Percentiles rank a stretch among this genome's conserved stretches.
Evolutionary conservation across 2,329 filamentous ascomycete genomes (phyloP).

Genomic region (Drechslerella dactyloides): DNA sequence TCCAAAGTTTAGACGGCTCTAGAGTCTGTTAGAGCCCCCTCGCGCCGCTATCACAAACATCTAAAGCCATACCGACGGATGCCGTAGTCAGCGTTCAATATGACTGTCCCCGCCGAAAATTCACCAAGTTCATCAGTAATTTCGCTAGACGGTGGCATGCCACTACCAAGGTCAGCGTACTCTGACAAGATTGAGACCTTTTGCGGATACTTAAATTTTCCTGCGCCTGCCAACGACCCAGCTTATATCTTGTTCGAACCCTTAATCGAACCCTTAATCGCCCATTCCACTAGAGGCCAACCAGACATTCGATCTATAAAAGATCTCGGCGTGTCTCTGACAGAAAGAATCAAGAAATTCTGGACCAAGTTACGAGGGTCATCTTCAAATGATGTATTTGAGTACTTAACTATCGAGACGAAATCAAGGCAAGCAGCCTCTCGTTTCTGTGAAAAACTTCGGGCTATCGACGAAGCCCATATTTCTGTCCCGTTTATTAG

Average conservation of each 20-base stretch:
- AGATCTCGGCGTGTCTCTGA: not conserved
- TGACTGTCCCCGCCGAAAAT: not conserved
- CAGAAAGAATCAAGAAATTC: slow-evolving; percentile 9
- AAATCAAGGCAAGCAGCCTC: not conserved
- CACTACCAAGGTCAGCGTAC: slow-evolving; percentile 20
- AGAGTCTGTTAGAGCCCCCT: too few relatives aligned
- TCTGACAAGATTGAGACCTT: slow-evolving; percentile 31
- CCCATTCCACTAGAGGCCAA: not conserved
- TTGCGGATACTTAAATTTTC: not conserved
- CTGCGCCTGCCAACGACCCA: not conserved
- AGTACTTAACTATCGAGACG: not conserved
- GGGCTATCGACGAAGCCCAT: slow-evolving; percentile 10
- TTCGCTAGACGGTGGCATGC: slow-evolving; percentile 22
- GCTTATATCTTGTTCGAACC: slow-evolving; percentile 12
- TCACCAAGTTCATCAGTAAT: slow-evolving; percentile 21
- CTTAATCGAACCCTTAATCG: not conserved
- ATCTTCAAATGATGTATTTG: slow-evolving; percentile 2
- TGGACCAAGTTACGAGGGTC: slow-evolving; percentile 23
- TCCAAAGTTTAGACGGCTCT: not conserved
- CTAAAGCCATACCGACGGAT: too few relatives aligned
- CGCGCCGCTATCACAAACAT: too few relatives aligned
- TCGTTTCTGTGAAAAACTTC: slow-evolving; percentile 17
- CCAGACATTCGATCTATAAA: not conserved
- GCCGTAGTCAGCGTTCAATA: too few relatives aligned
- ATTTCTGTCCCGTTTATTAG: not conserved